phyloP scores from a whole-genome alignment of 768 basidiomycete genomes.

The Leccinum rimulosum region DNA sequence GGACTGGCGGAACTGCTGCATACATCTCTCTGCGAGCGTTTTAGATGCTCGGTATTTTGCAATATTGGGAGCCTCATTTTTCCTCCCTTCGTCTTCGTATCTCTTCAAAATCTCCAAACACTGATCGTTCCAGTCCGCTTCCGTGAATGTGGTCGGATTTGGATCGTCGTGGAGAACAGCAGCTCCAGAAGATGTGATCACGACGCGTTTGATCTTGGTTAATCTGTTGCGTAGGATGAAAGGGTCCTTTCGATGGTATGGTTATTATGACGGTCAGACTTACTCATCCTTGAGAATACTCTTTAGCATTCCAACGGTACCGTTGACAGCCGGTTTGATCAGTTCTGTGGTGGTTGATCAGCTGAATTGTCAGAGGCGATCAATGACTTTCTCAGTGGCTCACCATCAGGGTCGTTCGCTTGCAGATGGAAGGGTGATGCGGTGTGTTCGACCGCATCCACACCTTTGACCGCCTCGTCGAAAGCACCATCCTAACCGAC shows the following conservation, averaged over 20 bases:
- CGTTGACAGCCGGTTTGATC: not conserved
- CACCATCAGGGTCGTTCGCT: not conserved
- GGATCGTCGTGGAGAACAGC: slow-evolving; percentile 38
- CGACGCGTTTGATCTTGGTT: slow-evolving; percentile 61
- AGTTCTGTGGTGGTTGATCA: not conserved
- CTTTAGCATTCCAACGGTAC: not conserved
- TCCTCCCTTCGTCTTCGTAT: slow-evolving; percentile 47
- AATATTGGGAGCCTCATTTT: slow-evolving; percentile 32
- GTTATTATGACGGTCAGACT: not conserved
- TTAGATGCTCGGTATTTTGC: slow-evolving; percentile 61
- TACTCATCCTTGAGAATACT: not conserved
- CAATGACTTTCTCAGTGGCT: not conserved
- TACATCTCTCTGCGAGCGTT: slow-evolving; percentile 60
- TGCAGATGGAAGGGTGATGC: not conserved
- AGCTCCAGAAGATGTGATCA: slow-evolving; percentile 64
- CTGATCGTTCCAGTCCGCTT: slow-evolving; percentile 61
- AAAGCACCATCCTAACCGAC: slow-evolving; percentile 58
- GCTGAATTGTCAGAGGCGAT: not conserved
- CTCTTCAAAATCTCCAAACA: slow-evolving; percentile 37
- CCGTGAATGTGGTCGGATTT: slow-evolving; percentile 35
- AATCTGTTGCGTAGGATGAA: not conserved
- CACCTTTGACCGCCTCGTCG: slow-evolving; percentile 74
- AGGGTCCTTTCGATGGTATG: not conserved
- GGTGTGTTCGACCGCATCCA: slow-evolving; percentile 48
- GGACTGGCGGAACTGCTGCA: not conserved